phyloP scores from a whole-genome alignment of 768 basidiomycete species.

The Russula vinacea region DNA sequence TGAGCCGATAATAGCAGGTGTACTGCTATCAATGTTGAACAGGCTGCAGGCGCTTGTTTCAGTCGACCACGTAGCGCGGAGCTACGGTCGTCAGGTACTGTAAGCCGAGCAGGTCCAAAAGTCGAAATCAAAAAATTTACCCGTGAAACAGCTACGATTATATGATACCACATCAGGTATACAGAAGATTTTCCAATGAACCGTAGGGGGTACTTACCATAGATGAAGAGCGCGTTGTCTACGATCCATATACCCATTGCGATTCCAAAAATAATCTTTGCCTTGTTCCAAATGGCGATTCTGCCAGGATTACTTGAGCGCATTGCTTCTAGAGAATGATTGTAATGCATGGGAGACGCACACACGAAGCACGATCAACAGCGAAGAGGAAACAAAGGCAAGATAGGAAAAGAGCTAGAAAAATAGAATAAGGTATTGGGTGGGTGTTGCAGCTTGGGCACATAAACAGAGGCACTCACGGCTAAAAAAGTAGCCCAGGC shows the following conservation, averaged over 20 bases:
- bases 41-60: not conserved
- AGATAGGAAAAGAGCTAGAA: not conserved
- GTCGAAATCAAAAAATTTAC: not conserved
- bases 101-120: not conserved
- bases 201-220: not conserved
- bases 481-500: too few relatives aligned
- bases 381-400: not conserved
- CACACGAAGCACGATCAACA: conserved; percentile 12
- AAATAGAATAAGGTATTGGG: too few relatives aligned
- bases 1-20: not conserved
- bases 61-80: not conserved
- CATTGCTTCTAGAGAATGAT: not conserved
- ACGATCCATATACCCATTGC: not conserved
- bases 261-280: not conserved
- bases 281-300: conserved; percentile 11
- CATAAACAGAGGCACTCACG: too few relatives aligned
- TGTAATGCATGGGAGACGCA: not conserved
- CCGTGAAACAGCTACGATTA: not conserved
- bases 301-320: not conserved
- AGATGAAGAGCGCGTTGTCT: not conserved
- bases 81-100: not conserved
- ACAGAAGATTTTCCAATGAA: not conserved
- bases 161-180: not conserved
- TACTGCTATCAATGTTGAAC: not conserved
- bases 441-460: not conserved